Evolutionary conservation across 768 basidiomycete genomes (phyloP).

Genomic region (Psilocybe cubensis): DNA sequence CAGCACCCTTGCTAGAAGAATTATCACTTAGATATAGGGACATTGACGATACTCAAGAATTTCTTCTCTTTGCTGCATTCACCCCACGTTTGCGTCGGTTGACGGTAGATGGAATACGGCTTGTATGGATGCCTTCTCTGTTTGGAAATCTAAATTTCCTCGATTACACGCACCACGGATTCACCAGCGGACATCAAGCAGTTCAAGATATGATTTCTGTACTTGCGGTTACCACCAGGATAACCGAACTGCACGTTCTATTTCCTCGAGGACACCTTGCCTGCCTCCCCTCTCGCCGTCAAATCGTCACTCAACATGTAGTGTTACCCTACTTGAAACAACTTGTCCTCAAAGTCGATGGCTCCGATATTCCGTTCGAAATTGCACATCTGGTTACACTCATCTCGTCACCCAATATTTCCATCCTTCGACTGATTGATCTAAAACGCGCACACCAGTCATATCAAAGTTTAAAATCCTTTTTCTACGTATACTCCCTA

Average conservation of each 20-base stretch:
- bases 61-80: slow-evolving; percentile 61
- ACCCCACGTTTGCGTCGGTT: slow-evolving; percentile 59
- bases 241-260: slow-evolving; percentile 58
- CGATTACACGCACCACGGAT: slow-evolving; percentile 76
- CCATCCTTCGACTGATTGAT: slow-evolving; percentile 52
- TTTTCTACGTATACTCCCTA: slow-evolving; percentile 48
- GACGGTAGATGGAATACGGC: slow-evolving; percentile 65
- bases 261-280: slow-evolving; percentile 46
- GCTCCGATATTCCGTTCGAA: slow-evolving; percentile 64
- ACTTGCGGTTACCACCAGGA: slow-evolving; percentile 53
- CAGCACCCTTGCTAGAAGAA: slow-evolving; percentile 47
- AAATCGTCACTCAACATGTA: slow-evolving; percentile 35
- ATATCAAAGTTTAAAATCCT: slow-evolving; percentile 49
- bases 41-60: slow-evolving; percentile 75
- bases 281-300: slow-evolving; percentile 26
- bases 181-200: slow-evolving; percentile 59
- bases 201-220: slow-evolving; percentile 61
- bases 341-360: slow-evolving; percentile 54
- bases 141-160: slow-evolving; percentile 65
- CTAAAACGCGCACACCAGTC: slow-evolving; percentile 34
- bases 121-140: slow-evolving; percentile 65
- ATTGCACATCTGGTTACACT: slow-evolving; percentile 54
- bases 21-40: slow-evolving; percentile 59
- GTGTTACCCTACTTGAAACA: slow-evolving; percentile 48
- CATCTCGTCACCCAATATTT: slow-evolving; percentile 50